These are phyloP conservation scores for Pseudonitzschia delicatissima DNA, from an alignment of 108 stramenopile species.

Conservation along the genomic window DNA sequence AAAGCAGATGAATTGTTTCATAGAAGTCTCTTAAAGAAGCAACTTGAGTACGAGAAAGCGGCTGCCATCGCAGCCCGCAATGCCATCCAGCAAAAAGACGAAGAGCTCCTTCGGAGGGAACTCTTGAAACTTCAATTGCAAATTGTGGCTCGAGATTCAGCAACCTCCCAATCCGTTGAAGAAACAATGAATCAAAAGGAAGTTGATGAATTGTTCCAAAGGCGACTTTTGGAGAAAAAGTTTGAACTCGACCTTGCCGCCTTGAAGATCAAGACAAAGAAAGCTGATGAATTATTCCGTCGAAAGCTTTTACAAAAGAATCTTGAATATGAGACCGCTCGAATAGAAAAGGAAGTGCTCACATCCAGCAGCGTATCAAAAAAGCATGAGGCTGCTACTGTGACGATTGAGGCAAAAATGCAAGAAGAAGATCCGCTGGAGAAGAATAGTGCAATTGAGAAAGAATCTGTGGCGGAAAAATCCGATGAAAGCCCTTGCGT, in stretches of 20 bases:
- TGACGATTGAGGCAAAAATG: not conserved
- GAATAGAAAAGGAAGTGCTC: too few species aligned
- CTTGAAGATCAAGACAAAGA: not conserved
- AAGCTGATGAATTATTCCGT: not conserved
- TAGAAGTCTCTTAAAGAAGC: not conserved
- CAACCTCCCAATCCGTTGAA: too few species aligned
- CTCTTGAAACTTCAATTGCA: not conserved
- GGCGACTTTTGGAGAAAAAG: not conserved
- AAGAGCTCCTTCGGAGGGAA: too few species aligned
- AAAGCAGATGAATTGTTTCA: not conserved
- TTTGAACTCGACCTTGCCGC: not conserved
- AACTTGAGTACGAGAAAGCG: not conserved
- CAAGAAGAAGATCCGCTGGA: too few species aligned
- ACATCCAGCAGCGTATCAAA: too few species aligned
- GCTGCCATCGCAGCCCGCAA: not conserved
- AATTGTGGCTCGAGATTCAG: not conserved
- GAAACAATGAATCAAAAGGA: too few species aligned
- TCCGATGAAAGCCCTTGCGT: too few species aligned
- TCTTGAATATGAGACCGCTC: too few species aligned
- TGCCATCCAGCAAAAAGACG: not conserved
- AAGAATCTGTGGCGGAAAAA: too few species aligned
- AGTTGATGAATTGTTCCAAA: not conserved
- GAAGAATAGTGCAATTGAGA: too few species aligned
- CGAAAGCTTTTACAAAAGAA: not conserved
- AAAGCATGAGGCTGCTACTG: too few species aligned